Conservation (phyloP, 179 eudicot species). For the Beta corolliflora region DNA sequence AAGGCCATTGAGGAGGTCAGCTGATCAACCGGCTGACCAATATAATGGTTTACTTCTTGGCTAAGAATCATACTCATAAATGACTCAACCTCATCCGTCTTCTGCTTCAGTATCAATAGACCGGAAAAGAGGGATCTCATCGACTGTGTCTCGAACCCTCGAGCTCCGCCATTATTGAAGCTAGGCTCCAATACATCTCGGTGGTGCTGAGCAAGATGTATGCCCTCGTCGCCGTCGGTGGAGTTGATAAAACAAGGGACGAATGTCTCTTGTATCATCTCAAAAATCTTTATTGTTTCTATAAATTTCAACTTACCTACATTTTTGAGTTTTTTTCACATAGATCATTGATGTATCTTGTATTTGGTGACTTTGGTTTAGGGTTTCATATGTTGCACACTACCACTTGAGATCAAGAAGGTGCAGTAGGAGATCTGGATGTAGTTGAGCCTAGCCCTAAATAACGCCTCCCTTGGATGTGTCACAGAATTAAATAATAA, state of each 20-base stretch:
- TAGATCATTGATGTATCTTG: too few relatives aligned
- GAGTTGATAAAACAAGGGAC: constrained; percentile 25
- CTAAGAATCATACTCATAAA: constrained; percentile 27
- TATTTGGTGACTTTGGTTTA: constrained; percentile 38
- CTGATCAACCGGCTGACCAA: constrained; percentile 4
- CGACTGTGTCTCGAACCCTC: constrained; percentile 20
- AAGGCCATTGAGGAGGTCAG: constrained; percentile 38
- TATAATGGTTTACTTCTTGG: constrained; percentile 1
- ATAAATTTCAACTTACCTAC: constrained; percentile 21
- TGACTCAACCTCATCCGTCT: constrained; percentile 51
- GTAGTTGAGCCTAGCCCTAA: too few relatives aligned
- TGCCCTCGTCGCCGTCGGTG: constrained; percentile 12
- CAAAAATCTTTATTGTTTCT: too few relatives aligned
- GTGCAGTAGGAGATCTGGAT: too few relatives aligned
- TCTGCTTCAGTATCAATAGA: constrained; percentile 51
- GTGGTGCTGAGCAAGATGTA: not conserved
- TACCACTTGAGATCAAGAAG: too few relatives aligned
- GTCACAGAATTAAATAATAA: too few relatives aligned
- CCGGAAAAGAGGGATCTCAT: constrained; percentile 45
- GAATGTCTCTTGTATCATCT: constrained; percentile 25
- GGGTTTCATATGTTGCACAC: not conserved
- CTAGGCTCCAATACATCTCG: constrained; percentile 10
- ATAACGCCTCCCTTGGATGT: too few relatives aligned
- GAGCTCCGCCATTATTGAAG: constrained; percentile 8
- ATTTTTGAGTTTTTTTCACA: too few relatives aligned